Evolutionary conservation across 495 filamentous ascomycete genomes (phyloP).

Genomic region (Ascobolus immersus): DNA sequence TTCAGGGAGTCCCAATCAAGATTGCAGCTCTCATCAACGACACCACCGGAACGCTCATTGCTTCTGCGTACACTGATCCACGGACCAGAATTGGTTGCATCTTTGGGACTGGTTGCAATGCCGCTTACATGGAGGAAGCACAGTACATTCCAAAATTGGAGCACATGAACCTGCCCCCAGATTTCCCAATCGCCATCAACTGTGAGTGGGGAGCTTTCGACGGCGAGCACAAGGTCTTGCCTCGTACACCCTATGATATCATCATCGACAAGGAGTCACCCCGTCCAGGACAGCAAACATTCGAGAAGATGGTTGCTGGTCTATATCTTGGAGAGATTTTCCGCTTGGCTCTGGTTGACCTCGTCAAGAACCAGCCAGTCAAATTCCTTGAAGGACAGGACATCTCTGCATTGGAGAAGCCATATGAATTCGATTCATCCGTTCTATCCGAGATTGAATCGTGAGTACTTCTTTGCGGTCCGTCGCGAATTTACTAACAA

Average conservation of each 20-base stretch:
- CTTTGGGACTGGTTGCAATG: slow-evolving; percentile 95
- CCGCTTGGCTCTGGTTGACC: slow-evolving; percentile 64
- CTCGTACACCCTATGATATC: slow-evolving; percentile 60
- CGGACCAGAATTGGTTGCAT: slow-evolving; percentile 90
- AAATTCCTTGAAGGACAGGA: slow-evolving; percentile 68
- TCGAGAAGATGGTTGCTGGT: slow-evolving; percentile 96
- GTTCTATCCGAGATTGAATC: slow-evolving; percentile 92
- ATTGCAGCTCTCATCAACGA: slow-evolving; percentile 88
- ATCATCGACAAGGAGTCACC: slow-evolving; percentile 82
- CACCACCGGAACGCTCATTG: slow-evolving; percentile 96
- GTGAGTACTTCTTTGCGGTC: slow-evolving; percentile 18
- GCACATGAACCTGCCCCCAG: slow-evolving; percentile 71
- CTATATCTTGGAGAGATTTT: slow-evolving; percentile 90
- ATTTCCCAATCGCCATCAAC: slow-evolving; percentile 89
- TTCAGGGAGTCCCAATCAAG: slow-evolving; percentile 68
- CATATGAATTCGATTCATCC: slow-evolving; percentile 71
- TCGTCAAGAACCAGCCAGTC: slow-evolving; percentile 49
- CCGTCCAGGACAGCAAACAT: slow-evolving; percentile 81
- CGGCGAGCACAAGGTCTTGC: slow-evolving; percentile 82
- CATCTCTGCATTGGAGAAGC: slow-evolving; percentile 45
- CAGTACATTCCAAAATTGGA: slow-evolving; percentile 84
- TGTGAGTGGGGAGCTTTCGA: slow-evolving; percentile 98
- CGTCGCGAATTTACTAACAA: neutral
- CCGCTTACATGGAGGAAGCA: slow-evolving; percentile 86
- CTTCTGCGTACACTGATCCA: slow-evolving; percentile 78